Evolutionary conservation across 164 flowering plant genomes (phyloP), one percentile per base, ranked within the genome.

Genomic region (Berberis thunbergii): DNA sequence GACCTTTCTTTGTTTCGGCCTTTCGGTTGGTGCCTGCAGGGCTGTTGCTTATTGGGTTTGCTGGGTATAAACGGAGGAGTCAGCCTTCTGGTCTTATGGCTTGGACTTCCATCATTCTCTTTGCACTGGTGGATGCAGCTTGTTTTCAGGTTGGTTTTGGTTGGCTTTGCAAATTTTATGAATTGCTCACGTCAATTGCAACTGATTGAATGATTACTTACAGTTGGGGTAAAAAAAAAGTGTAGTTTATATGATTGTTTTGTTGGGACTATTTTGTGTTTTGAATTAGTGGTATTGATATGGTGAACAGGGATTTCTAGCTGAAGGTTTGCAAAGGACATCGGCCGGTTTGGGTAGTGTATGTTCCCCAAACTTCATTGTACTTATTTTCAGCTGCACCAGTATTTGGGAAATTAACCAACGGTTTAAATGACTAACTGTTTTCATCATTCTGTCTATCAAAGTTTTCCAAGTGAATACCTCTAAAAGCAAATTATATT

Each of bases 271-370:
- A 26, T 26, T 26, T 26, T 26, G 26, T 26, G 26, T 26, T 26
- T 26, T 26, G 26, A 26, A 26, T 26, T 26, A 26, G 26, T 26
- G 26, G 26, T 26, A 26, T 26, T 26, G 26, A 26, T 26, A 26
- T 26, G 26, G 26, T 26, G 26, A 26, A 26, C 81, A 88, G 94
- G 98, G 98, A 6, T 94, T 93, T 78, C 93, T 94, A 46, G 93
- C 98, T 5, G 79, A 83, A 80, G 97, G 98, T n/a, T 76, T 94
- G 73, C 82, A 87, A 79, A 87, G 74, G 81, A 94, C 98, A 12
- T 86, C 98, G 1, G 97, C 98, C 2, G 98, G 96, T 61, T 70
- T 94, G 79, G 98, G 97, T 66, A 94, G 98, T 58, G 97, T 93
- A 88, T 39, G 86, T 74, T 45, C 41, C 4, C 42, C 4, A 53